Percentiles rank a stretch among this genome's conserved stretches.
phyloP scores from a whole-genome alignment of 2,329 filamentous ascomycete genomes.

The Macrophomina phaseolina region DNA sequence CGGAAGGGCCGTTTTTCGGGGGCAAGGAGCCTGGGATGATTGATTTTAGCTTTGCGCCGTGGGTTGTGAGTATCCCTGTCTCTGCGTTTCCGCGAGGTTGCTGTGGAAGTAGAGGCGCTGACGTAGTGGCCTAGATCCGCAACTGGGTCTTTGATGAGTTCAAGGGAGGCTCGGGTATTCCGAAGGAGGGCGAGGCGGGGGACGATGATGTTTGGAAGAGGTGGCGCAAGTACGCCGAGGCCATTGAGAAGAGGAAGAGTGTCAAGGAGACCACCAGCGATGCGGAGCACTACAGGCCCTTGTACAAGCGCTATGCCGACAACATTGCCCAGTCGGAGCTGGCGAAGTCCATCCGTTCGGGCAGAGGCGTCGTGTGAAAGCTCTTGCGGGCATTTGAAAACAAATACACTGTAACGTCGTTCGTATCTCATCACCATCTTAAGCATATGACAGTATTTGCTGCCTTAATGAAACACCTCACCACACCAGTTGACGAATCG shows the following conservation, averaged over 20 bases:
- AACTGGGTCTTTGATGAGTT: conserved; percentile 78
- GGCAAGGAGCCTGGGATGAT: conserved; percentile 69
- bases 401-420: too few relatives aligned
- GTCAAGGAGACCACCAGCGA: conserved; percentile 72
- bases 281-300: conserved; percentile 68
- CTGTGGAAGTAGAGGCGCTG: neutral
- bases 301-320: conserved; percentile 63
- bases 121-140: conserved; percentile 41
- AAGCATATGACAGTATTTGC: too few relatives aligned
- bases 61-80: conserved; percentile 57
- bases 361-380: conserved; percentile 64
- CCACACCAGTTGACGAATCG: too few relatives aligned
- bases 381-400: too few relatives aligned
- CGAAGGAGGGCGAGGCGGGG: conserved; percentile 53
- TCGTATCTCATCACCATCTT: too few relatives aligned
- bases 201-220: conserved; percentile 66
- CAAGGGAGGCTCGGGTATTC: conserved; percentile 64
- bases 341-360: conserved; percentile 60
- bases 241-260: conserved; percentile 65
- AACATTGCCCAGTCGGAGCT: conserved; percentile 54
- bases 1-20: conserved; percentile 69
- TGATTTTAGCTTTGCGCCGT: conserved; percentile 74
- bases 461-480: too few relatives aligned
- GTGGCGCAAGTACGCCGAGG: conserved; percentile 69
- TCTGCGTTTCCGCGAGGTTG: neutral